phyloP scores from a whole-genome alignment of 345 rosid species.

The Populus pruinosa region DNA sequence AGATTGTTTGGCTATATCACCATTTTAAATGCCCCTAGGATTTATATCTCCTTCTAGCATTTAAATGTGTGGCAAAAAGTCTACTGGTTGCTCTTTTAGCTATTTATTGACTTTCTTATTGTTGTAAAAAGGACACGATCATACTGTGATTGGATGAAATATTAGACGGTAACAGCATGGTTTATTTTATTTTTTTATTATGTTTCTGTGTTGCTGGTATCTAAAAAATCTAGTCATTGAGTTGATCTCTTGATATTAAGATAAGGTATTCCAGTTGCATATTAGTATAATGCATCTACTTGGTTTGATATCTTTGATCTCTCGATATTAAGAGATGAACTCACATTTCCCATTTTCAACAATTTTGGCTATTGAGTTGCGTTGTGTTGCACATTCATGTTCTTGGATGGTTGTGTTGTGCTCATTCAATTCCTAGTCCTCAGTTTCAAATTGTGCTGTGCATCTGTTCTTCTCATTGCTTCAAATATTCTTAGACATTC shows the following conservation, averaged over 20 bases:
- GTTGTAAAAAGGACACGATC: not conserved
- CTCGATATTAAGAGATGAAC: not conserved
- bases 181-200: not conserved
- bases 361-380: not conserved
- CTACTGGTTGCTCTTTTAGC: not conserved
- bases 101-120: not conserved
- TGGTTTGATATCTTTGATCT: too few relatives aligned
- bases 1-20: not conserved
- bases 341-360: not conserved
- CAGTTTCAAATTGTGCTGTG: not conserved
- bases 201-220: not conserved
- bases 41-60: not conserved
- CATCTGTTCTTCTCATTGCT: not conserved
- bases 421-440: too few relatives aligned
- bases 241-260: not conserved
- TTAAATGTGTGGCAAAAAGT: not conserved
- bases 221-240: not conserved
- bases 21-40: not conserved
- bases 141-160: not conserved
- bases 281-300: not conserved
- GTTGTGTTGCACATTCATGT: not conserved
- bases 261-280: too few relatives aligned
- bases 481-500: not conserved
- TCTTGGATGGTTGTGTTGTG: not conserved
- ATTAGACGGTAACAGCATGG: not conserved